phyloP scores from a whole-genome alignment of 2,329 filamentous ascomycete genomes.

The Fusarium bactridioides region DNA sequence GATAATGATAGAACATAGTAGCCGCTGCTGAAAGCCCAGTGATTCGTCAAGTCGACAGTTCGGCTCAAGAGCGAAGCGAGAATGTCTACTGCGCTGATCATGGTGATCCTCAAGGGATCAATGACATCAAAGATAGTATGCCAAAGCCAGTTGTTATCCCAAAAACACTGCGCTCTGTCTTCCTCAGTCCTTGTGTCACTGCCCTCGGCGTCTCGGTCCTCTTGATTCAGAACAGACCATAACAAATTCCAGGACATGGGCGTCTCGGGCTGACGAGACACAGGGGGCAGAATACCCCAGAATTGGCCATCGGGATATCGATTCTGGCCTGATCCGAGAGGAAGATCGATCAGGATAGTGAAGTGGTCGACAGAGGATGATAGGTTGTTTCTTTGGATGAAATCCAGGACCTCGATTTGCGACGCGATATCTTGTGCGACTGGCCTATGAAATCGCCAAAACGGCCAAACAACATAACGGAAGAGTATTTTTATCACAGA shows the following conservation, averaged over 20 bases:
- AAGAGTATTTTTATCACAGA: constrained; percentile 65
- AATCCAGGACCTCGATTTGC: constrained; percentile 51
- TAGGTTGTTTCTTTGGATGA: constrained; percentile 48
- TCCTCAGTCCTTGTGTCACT: constrained; percentile 30
- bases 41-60: constrained; percentile 63
- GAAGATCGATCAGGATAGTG: constrained; percentile 50
- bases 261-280: constrained; percentile 9
- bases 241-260: constrained; percentile 38
- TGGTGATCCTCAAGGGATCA: constrained; percentile 61
- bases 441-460: constrained; percentile 46
- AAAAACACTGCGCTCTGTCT: constrained; percentile 20
- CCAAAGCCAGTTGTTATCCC: constrained; percentile 61
- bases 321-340: constrained; percentile 35
- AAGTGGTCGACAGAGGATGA: constrained; percentile 53
- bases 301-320: constrained; percentile 39
- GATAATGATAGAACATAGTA: constrained; percentile 67
- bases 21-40: constrained; percentile 70
- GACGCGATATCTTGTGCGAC: constrained; percentile 26
- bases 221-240: constrained; percentile 32
- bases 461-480: constrained; percentile 57
- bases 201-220: neutral
- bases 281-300: constrained; percentile 45
- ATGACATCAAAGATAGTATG: constrained; percentile 61
- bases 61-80: constrained; percentile 68
- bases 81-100: constrained; percentile 68